Percentiles rank a stretch among this genome's conserved stretches.
Evolutionary conservation across 768 basidiomycete genomes (phyloP).

Genomic region (Chlorophyllum brunneum): DNA sequence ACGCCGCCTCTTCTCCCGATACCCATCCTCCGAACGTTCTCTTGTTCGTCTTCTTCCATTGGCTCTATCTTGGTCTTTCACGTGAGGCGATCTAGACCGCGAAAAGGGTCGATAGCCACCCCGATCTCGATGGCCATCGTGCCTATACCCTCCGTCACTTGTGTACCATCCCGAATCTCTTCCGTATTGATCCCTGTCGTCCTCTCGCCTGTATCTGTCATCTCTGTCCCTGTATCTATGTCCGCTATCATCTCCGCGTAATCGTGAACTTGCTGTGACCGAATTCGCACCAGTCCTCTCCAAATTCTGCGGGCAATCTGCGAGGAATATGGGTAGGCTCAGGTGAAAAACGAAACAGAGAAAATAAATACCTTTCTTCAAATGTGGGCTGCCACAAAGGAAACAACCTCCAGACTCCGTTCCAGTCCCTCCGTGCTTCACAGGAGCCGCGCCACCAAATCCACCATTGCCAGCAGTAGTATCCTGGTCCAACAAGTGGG

Average conservation of each 20-base stretch:
- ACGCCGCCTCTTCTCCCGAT: slow-evolving; percentile 53
- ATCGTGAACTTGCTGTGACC: slow-evolving; percentile 8
- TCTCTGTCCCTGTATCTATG: slow-evolving; percentile 8
- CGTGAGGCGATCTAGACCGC: slow-evolving; percentile 27
- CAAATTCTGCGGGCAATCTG: slow-evolving; percentile 30
- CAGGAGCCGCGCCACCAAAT: slow-evolving; percentile 56
- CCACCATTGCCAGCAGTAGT: slow-evolving; percentile 66
- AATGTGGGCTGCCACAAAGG: slow-evolving; percentile 89
- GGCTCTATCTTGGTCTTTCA: slow-evolving; percentile 22
- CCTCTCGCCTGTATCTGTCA: slow-evolving; percentile 10
- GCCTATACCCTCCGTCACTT: slow-evolving; percentile 14
- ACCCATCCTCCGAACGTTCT: slow-evolving; percentile 19
- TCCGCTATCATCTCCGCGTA: slow-evolving; percentile 17
- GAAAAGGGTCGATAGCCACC: slow-evolving; percentile 25
- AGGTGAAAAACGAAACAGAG: background rate
- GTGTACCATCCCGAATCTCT: slow-evolving; percentile 20
- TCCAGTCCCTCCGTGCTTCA: slow-evolving; percentile 53
- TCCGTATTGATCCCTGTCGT: slow-evolving; percentile 11
- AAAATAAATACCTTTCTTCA: slow-evolving; percentile 70
- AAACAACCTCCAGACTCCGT: slow-evolving; percentile 77
- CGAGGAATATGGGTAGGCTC: background rate
- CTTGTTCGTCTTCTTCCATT: slow-evolving; percentile 28
- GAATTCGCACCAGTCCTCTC: slow-evolving; percentile 25
- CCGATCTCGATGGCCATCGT: slow-evolving; percentile 23
- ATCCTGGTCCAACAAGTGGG: slow-evolving; percentile 93